These are phyloP conservation scores for Lactifluus subvellereus DNA, from an alignment of 768 basidiomycete genomes.

Conservation along the genomic window DNA sequence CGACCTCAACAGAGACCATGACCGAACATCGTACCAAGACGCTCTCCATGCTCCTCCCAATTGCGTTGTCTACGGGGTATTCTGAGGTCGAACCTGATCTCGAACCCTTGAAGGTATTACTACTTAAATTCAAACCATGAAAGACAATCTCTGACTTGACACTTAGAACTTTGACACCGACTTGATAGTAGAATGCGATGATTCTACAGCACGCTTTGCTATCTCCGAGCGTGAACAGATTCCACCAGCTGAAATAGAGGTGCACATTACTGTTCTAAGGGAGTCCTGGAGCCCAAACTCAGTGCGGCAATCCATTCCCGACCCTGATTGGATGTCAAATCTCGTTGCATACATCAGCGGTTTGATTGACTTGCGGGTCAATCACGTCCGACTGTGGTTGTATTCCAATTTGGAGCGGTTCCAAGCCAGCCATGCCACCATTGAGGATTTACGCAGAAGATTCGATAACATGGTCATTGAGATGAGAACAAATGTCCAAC, in stretches of 20 bases:
- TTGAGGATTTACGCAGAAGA: constrained; percentile 41
- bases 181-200: constrained; percentile 34
- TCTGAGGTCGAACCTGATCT: constrained; percentile 40
- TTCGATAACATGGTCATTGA: constrained; percentile 42
- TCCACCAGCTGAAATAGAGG: constrained; percentile 26
- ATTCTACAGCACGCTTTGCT: constrained; percentile 34
- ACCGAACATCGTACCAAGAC: constrained; percentile 39
- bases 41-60: constrained; percentile 38
- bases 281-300: constrained; percentile 31
- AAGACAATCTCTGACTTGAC: not conserved
- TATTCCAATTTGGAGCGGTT: constrained; percentile 44
- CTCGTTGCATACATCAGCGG: constrained; percentile 37
- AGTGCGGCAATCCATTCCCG: constrained; percentile 34
- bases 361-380: constrained; percentile 39
- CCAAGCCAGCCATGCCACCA: constrained; percentile 37
- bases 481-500: constrained; percentile 40
- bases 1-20: constrained; percentile 38
- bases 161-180: constrained; percentile 51
- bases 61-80: constrained; percentile 45
- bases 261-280: constrained; percentile 25
- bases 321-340: constrained; percentile 38
- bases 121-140: not conserved
- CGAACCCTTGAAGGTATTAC: constrained; percentile 46
- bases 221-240: constrained; percentile 27
- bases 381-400: constrained; percentile 49